Percentiles rank a stretch among this genome's conserved stretches.
These are phyloP conservation scores for Pichia norvegensis DNA, from an alignment of 1,139 yeast genomes.

Conservation along the genomic window DNA sequence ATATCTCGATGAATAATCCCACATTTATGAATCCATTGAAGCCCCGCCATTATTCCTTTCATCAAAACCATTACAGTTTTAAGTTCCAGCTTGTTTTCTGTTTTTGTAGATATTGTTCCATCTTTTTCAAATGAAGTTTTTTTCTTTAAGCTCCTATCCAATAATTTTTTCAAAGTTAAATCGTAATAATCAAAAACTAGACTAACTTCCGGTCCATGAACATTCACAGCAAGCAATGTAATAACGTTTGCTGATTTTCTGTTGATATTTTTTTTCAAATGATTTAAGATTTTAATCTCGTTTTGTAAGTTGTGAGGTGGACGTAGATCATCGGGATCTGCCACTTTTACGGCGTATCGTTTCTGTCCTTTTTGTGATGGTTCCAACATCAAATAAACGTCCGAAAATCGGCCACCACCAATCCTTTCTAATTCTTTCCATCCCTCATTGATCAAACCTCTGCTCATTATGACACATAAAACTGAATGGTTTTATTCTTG, in stretches of 20 bases:
- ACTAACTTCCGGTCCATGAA: slow-evolving; percentile 32
- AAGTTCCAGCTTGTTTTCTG: slow-evolving; percentile 26
- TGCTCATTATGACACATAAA: not conserved
- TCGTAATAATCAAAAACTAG: slow-evolving; percentile 36
- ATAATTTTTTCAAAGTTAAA: slow-evolving; percentile 29
- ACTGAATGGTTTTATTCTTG: not conserved
- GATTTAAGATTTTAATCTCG: slow-evolving; percentile 33
- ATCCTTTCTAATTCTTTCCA: not conserved
- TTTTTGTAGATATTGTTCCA: slow-evolving; percentile 9
- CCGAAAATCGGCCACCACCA: slow-evolving; percentile 30
- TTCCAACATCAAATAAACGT: slow-evolving; percentile 25
- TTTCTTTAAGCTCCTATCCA: slow-evolving; percentile 26
- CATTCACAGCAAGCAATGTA: slow-evolving; percentile 27
- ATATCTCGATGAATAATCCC: slow-evolving; percentile 84
- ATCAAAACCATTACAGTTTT: slow-evolving; percentile 30
- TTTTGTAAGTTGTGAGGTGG: slow-evolving; percentile 42
- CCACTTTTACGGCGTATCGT: slow-evolving; percentile 35
- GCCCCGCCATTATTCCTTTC: slow-evolving; percentile 39
- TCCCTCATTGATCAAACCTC: not conserved
- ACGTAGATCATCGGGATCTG: slow-evolving; percentile 39
- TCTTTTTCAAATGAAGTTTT: slow-evolving; percentile 26
- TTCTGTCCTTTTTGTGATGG: not conserved
- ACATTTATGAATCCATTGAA: slow-evolving; percentile 43
- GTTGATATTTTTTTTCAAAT: slow-evolving; percentile 19
- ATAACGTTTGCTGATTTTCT: slow-evolving; percentile 22